Evolutionary conservation across 2,329 filamentous ascomycete genomes (phyloP), one percentile per base, ranked within the genome.

Genomic region (Phialophora tarda): DNA sequence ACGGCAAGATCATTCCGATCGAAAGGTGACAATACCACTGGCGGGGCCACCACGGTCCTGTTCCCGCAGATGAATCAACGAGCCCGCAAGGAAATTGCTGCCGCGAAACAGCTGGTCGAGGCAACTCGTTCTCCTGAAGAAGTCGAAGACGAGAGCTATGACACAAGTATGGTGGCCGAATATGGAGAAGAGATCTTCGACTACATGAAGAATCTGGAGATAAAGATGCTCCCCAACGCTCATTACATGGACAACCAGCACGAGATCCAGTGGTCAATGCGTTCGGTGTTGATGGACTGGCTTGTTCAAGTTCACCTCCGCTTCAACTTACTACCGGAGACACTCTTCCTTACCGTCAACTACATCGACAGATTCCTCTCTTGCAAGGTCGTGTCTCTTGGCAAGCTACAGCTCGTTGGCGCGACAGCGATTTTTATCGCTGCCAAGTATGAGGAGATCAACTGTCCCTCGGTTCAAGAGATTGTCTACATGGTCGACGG

Each of bases 181-280:
- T 99, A 99, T 75, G 90, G 91, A 56, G 92, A 97, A 17, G 95
- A 99, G 74, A 98, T 99, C 73, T 97, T 98, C 74, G 84, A 87
- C 28, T 97, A 98, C 81, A 92, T 98, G 91, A 88, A 87, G 60
- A 85, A 91, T 65, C 88, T 97, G 59, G 95, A 99, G 89, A 86
- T 84, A 77, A 88, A 84, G 72, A 91, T 97, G 87, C 84, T 93
- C 48, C 95, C 95, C 1, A 93, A 95, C 74, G 85, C 92, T 3
- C 88, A 95, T 77, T 99, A 99, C 83, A 99, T 99, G 94, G 92
- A 97, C 69, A 89, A 91, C 71, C 95, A 99, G 78, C 89, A 90
- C n/a, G 94, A 98, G 78, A 96, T 99, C 64, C 92, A 97, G 77
- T 99, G 95, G 95, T 97, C 93, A 2, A 99, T 98, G 95, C 92